These are phyloP conservation scores for Lactarius quietus DNA, from an alignment of 768 basidiomycete species.

Conservation along the genomic window DNA sequence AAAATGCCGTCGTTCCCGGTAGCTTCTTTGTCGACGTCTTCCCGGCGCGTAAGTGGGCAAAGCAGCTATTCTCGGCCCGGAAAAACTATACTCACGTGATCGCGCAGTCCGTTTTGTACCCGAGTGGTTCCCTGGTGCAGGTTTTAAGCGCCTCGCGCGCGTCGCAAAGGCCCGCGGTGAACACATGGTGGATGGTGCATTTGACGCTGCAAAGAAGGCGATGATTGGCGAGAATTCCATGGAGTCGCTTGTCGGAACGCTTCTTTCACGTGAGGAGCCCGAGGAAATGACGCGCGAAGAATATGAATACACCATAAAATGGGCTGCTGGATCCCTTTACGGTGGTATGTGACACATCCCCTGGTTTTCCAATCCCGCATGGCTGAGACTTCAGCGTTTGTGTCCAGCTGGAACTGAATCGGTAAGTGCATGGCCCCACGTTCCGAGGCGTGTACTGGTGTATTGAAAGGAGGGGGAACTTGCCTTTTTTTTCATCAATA, in stretches of 20 bases:
- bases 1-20: constrained; percentile 25
- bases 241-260: constrained; percentile 20
- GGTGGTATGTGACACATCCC: constrained; percentile 21
- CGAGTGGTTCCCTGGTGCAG: constrained; percentile 26
- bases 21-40: constrained; percentile 26
- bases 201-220: constrained; percentile 20
- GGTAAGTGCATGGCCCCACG: constrained; percentile 10
- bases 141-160: constrained; percentile 26
- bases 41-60: constrained; percentile 14
- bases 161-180: constrained; percentile 22
- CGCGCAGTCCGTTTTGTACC: constrained; percentile 22
- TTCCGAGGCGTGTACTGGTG: background rate
- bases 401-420: constrained; percentile 21
- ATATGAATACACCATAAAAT: constrained; percentile 26
- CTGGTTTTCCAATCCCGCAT: too few relatives aligned
- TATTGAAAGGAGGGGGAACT: background rate
- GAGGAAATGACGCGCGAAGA: constrained; percentile 25
- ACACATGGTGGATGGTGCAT: constrained; percentile 23
- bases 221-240: constrained; percentile 24
- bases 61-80: background rate
- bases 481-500: background rate
- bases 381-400: constrained; percentile 1
- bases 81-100: constrained; percentile 7
- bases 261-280: constrained; percentile 19
- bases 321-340: constrained; percentile 26